These are phyloP conservation scores for Triglochin maritima DNA, from an alignment of 106 monocot species.

Conservation along the genomic window DNA sequence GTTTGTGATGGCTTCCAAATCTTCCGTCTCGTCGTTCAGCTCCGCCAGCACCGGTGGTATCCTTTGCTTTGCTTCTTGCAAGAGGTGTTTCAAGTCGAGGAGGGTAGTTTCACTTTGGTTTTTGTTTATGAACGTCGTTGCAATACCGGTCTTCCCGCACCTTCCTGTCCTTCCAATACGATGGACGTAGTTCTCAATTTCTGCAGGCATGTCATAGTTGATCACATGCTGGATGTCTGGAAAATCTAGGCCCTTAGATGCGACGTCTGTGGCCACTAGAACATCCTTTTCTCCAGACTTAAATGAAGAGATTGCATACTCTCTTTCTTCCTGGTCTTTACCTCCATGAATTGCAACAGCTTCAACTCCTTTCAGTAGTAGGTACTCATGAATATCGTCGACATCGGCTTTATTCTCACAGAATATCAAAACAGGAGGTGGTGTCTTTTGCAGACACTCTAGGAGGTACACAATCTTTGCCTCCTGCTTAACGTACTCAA, in stretches of 20 bases:
- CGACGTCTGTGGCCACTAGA: conserved; percentile 92
- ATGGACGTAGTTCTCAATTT: conserved; percentile 95
- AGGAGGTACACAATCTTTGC: conserved; percentile 95
- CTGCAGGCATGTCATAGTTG: conserved; percentile 97
- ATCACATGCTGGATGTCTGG: conserved; percentile 94
- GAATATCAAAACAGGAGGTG: conserved; percentile 88
- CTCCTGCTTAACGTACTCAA: conserved; percentile 96
- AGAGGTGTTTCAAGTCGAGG: conserved; percentile 77
- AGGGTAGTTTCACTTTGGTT: conserved; percentile 94
- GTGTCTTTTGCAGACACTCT: conserved; percentile 95
- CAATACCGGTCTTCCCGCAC: conserved; percentile 89
- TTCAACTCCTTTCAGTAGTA: conserved; percentile 89
- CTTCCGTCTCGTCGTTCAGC: conserved; percentile 79
- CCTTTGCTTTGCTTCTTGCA: conserved; percentile 92
- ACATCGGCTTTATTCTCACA: conserved; percentile 98
- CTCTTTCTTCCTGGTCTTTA: conserved; percentile 95
- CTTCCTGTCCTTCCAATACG: conserved; percentile 85
- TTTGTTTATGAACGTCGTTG: conserved; percentile 97
- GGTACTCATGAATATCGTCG: conserved; percentile 94
- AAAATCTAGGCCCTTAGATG: conserved; percentile 92
- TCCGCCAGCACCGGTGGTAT: conserved; percentile 86
- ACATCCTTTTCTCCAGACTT: conserved; percentile 85
- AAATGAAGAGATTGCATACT: conserved; percentile 70
- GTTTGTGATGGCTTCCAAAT: conserved; percentile 51
- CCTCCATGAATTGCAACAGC: conserved; percentile 95